Conservation (phyloP, 768 basidiomycete genomes). For the Rhodotorula sphaerocarpa region DNA sequence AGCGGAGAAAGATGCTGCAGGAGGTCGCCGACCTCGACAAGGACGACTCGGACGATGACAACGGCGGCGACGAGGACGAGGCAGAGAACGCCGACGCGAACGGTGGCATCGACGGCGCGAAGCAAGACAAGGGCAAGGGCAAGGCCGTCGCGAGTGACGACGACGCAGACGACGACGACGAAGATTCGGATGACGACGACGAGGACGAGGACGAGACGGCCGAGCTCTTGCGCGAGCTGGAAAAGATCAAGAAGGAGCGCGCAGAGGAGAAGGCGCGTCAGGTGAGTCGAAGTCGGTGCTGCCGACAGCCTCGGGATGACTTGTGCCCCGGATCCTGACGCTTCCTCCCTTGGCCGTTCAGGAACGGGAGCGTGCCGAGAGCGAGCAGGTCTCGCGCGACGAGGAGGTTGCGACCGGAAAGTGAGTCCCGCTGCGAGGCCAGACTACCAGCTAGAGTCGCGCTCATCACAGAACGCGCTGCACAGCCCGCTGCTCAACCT, state of each 20-base stretch:
- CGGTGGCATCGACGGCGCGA: constrained; percentile 55
- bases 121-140: constrained; percentile 48
- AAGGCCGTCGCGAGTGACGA: constrained; percentile 42
- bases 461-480: background rate
- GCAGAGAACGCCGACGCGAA: constrained; percentile 48
- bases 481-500: constrained; percentile 79
- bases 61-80: constrained; percentile 56
- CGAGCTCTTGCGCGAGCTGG: constrained; percentile 88
- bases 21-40: constrained; percentile 79
- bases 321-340: too few relatives aligned
- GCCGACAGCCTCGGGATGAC: too few relatives aligned
- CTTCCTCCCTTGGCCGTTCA: constrained; percentile 38
- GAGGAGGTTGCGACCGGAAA: constrained; percentile 67
- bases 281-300: constrained; percentile 42
- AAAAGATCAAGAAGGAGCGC: constrained; percentile 92
- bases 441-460: background rate
- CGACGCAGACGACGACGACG: constrained; percentile 41
- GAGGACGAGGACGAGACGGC: constrained; percentile 69
- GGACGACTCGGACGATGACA: constrained; percentile 67
- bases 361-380: constrained; percentile 69
- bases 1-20: constrained; percentile 77
- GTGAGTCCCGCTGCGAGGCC: constrained; percentile 2
- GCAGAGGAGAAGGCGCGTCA: constrained; percentile 78
- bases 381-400: constrained; percentile 52
- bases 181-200: constrained; percentile 78